phyloP scores from a whole-genome alignment of 352 stramenopile species.

The Globisporangium nunn region DNA sequence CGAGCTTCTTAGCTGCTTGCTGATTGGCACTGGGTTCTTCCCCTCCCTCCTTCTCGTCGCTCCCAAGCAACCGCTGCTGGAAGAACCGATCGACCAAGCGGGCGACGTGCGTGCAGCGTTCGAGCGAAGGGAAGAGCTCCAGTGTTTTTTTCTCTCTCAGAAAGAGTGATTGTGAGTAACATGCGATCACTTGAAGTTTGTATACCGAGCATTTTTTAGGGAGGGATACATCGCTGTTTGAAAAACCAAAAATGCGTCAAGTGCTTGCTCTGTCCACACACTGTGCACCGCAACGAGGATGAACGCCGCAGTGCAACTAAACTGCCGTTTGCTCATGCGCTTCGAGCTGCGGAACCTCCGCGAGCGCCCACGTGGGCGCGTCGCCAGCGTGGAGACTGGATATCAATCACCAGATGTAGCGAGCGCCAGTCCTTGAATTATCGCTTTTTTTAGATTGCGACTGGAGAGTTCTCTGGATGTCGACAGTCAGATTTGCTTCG shows the following conservation, averaged over 20 bases:
- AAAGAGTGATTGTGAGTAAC: constrained; percentile 2
- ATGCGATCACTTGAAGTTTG: background rate
- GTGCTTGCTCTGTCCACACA: background rate
- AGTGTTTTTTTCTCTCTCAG: background rate
- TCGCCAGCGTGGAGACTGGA: too few species aligned
- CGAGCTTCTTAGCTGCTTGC: background rate
- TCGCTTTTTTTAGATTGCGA: too few species aligned
- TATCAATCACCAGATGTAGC: background rate
- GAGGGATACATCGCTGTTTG: background rate
- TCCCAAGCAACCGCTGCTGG: too few species aligned
- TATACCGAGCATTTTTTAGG: background rate
- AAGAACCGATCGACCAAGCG: background rate
- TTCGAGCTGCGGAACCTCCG: background rate
- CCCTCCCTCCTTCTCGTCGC: background rate
- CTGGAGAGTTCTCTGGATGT: too few species aligned
- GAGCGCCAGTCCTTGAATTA: too few species aligned
- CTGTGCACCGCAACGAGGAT: too few species aligned
- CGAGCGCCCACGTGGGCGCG: background rate
- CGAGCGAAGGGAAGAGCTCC: background rate
- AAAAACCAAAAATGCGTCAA: constrained; percentile 7
- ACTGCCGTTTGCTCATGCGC: too few species aligned
- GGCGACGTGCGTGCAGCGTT: background rate
- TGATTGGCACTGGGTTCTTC: background rate
- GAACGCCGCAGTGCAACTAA: too few species aligned
- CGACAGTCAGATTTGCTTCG: too few species aligned